A percentile compares a stretch with the other conserved stretches of the same genome.
Conservation (phyloP, 176 grass and related monocot genomes). For the Aegilops longissima region DNA sequence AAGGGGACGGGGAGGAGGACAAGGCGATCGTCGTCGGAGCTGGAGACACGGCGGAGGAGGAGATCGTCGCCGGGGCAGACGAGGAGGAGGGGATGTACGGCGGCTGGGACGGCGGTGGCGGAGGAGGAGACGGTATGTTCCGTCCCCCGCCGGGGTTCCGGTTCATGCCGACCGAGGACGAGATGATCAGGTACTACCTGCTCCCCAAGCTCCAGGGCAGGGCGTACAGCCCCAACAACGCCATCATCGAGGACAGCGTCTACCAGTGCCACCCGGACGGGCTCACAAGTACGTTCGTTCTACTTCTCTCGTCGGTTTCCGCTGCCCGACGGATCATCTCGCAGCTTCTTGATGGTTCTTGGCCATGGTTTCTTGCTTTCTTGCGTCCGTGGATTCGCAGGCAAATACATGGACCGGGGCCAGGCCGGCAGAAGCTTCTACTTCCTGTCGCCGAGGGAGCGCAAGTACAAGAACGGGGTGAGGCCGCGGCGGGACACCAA, state of each 20-base stretch:
- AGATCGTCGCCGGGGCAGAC: neutral
- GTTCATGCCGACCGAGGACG: slow-evolving; percentile 6
- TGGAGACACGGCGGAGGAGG: neutral
- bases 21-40: neutral
- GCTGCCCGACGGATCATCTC: neutral
- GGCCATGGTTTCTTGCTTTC: neutral
- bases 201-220: slow-evolving; percentile 30
- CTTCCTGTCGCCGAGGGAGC: slow-evolving; percentile 47
- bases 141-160: neutral
- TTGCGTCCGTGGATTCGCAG: neutral
- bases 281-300: neutral
- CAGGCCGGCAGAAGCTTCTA: neutral
- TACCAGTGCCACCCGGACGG: slow-evolving; percentile 30
- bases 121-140: neutral
- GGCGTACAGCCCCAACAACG: neutral
- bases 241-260: slow-evolving; percentile 17
- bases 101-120: neutral
- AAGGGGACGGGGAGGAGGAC: neutral
- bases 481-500: slow-evolving; percentile 28
- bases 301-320: neutral
- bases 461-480: slow-evolving; percentile 19
- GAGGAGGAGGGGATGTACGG: neutral
- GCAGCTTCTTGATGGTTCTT: neutral
- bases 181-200: slow-evolving; percentile 30
- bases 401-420: neutral